Evolutionary conservation across 805 yeast genomes (phyloP).

Genomic region (Cyberlindnera meyerae): DNA sequence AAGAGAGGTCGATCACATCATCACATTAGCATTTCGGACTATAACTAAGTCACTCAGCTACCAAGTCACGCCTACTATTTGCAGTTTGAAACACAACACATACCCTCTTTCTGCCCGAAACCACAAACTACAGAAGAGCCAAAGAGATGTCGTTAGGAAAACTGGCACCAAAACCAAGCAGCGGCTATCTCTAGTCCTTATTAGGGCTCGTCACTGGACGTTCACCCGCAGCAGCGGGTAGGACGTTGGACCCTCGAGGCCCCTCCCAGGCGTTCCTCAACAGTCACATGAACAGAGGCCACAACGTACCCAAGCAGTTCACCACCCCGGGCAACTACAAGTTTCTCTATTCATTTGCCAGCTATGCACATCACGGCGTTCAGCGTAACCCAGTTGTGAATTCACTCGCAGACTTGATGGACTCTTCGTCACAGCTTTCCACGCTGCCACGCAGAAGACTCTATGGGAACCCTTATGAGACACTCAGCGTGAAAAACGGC

Average conservation of each 20-base stretch:
- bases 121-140: too few species aligned
- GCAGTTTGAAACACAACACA: too few species aligned
- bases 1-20: too few species aligned
- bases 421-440: slow-evolving; percentile 38
- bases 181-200: too few species aligned
- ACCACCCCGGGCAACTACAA: slow-evolving; percentile 33
- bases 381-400: slow-evolving; percentile 36
- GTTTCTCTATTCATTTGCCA: slow-evolving; percentile 40
- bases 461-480: slow-evolving; percentile 48
- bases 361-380: slow-evolving; percentile 44
- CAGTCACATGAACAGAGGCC: too few species aligned
- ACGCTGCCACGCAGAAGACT: slow-evolving; percentile 47
- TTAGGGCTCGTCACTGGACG: background rate
- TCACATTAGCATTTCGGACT: too few species aligned
- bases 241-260: background rate
- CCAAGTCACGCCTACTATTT: too few species aligned
- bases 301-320: slow-evolving; percentile 9
- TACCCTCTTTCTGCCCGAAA: too few species aligned
- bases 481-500: slow-evolving; percentile 47
- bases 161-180: too few species aligned
- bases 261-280: too few species aligned
- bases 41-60: too few species aligned
- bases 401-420: slow-evolving; percentile 47
- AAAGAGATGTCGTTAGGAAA: too few species aligned
- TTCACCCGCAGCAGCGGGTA: background rate